phyloP scores from a whole-genome alignment of 176 grass and related monocot species.

The Lolium multiflorum region DNA sequence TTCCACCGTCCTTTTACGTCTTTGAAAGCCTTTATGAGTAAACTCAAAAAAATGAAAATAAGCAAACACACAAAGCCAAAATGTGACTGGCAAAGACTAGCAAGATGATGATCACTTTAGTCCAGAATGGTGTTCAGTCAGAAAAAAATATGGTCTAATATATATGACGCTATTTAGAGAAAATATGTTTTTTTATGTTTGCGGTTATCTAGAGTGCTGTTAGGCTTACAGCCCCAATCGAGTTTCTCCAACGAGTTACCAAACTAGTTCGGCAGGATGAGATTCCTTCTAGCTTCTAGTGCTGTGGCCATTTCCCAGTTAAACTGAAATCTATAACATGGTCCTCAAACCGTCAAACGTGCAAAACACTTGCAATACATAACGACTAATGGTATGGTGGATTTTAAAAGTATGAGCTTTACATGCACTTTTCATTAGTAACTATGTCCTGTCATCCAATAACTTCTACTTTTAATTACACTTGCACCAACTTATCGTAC shows the following conservation, averaged over 20 bases:
- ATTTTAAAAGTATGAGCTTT: not conserved
- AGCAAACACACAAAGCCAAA: not conserved
- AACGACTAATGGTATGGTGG: too few species aligned
- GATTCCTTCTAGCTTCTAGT: not conserved
- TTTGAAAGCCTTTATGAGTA: too few species aligned
- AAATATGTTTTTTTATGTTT: not conserved
- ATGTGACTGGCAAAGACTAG: not conserved
- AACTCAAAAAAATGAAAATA: not conserved
- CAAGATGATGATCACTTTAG: not conserved
- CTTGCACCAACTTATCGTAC: not conserved
- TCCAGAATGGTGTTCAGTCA: not conserved
- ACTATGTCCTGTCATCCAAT: not conserved
- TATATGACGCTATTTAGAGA: not conserved
- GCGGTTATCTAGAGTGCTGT: too few species aligned
- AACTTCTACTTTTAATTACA: not conserved
- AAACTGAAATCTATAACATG: not conserved
- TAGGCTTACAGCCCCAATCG: not conserved
- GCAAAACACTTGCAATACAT: not conserved
- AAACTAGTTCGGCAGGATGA: conserved; percentile 19
- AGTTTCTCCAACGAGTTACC: not conserved
- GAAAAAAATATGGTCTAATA: not conserved
- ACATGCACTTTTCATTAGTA: not conserved
- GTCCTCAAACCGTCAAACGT: not conserved
- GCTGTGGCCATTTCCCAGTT: not conserved
- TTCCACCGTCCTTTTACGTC: too few species aligned